Base-by-base conservation (phyloP, 371 early-diverging fungal species). In the Dentiscutata heterogama region DNA sequence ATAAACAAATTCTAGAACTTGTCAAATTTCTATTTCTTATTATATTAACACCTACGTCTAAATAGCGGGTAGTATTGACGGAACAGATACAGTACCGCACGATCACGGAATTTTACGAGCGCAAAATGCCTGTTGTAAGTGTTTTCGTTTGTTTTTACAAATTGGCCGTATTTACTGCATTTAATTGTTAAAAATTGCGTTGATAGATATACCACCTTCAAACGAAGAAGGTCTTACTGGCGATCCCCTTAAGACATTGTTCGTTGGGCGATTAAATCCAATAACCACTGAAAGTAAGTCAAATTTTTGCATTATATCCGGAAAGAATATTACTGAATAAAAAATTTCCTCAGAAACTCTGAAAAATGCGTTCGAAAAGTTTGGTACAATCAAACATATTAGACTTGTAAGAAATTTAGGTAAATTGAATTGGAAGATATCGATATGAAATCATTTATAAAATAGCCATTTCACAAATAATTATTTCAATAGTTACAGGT, bases 41-140 rank as follows among this genome's bases (percentile, higher is more conserved):
- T 74, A 54, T 39, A 50, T 13, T 71, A 39, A n/a, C 2, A 50
- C 3, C 56, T 65, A 20, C 53, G 18, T 35, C 22, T 74, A 74
- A 53, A 18, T 67, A 70, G 90, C 85, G 25, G 92, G 92, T 20
- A 89, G 88, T n/a, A 90, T 92, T 22, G 89, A 90, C 83, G 92
- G 92, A 31, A 88, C 87, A 0, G 89, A 85, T 56, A 84, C 77
- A 14, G 78, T 81, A 16, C 87, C 90, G 14, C 92, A 91, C 67
- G 92, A 92, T 82, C 82, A 86, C 63, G 92, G 89, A 22, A 78
- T 92, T 54, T 78, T 85, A 53, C 80, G 92, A 82, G 91, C 92
- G 20, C 60, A 71, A 39, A 50, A 78, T 18, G 81, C 86, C 3
- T 77, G 82, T 72, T 89, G 88, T 88, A 83, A 63, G 73, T 80